phyloP scores from a whole-genome alignment of 768 basidiomycete species.

The Lactarius trivialis region DNA sequence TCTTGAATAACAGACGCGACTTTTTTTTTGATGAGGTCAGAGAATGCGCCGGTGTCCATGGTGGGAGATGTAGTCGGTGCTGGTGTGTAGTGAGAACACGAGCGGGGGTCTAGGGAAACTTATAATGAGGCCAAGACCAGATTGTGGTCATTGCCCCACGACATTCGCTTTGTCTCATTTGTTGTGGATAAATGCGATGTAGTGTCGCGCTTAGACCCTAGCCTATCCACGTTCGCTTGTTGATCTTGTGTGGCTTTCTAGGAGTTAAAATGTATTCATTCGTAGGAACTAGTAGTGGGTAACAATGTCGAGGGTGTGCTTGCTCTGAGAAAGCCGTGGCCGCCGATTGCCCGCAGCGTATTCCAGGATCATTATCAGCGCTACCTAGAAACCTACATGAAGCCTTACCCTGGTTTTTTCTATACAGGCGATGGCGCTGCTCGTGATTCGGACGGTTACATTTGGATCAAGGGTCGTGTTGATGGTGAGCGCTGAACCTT shows the following conservation, averaged over 20 bases:
- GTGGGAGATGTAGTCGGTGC: not conserved
- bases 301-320: conserved; percentile 89
- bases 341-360: conserved; percentile 88
- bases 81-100: not conserved
- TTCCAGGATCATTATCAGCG: conserved; percentile 90
- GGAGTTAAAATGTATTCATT: not conserved
- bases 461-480: conserved; percentile 97
- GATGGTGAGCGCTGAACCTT: conserved; percentile 54
- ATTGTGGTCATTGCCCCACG: no score
- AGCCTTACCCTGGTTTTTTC: conserved; percentile 85
- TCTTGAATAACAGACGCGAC: conserved; percentile 10
- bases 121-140: not conserved
- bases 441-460: conserved; percentile 91
- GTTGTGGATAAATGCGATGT: no score
- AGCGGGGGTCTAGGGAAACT: not conserved
- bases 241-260: not conserved
- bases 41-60: not conserved
- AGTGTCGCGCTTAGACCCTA: no score
- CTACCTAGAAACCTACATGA: conserved; percentile 73
- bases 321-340: conserved; percentile 84
- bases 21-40: conserved; percentile 8
- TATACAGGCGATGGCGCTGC: conserved; percentile 98
- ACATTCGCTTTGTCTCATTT: no score
- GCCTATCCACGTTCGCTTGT: no score
- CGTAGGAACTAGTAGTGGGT: conserved; percentile 63